These are phyloP conservation scores for Psilocybe tampanensis DNA, from an alignment of 768 basidiomycete species.

Conservation along the genomic window DNA sequence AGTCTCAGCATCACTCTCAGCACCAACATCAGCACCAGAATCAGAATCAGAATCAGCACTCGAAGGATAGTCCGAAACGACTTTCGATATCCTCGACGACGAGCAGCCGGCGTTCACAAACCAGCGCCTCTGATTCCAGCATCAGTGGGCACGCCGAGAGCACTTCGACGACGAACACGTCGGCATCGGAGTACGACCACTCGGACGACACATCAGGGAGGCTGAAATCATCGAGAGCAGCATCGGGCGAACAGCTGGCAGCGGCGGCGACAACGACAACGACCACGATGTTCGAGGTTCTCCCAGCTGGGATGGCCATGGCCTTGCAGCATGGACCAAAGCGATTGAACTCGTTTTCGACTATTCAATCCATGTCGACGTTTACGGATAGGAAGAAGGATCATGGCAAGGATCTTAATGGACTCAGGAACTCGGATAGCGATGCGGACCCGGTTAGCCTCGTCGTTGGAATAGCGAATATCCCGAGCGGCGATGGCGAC, in stretches of 20 bases:
- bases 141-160: not conserved
- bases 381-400: slow-evolving; percentile 13
- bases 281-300: not conserved
- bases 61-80: slow-evolving; percentile 10
- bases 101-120: slow-evolving; percentile 13
- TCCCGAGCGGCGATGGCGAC: too few species aligned
- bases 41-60: not conserved
- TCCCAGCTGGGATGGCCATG: not conserved
- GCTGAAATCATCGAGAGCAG: not conserved
- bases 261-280: too few species aligned
- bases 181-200: not conserved
- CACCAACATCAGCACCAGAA: not conserved
- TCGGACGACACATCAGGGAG: not conserved
- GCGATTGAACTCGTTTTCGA: slow-evolving; percentile 16
- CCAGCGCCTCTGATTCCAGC: not conserved
- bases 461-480: not conserved
- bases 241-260: not conserved
- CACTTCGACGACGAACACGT: not conserved
- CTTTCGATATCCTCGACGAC: slow-evolving; percentile 21
- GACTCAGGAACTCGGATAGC: slow-evolving; percentile 13
- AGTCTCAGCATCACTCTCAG: not conserved
- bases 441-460: slow-evolving; percentile 10
- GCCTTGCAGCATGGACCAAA: not conserved
- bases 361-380: slow-evolving; percentile 16
- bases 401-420: slow-evolving; percentile 8